Evolutionary conservation across 1,284 basidiomycete species (phyloP).

Genomic region (Salmacisia buchloeana): DNA sequence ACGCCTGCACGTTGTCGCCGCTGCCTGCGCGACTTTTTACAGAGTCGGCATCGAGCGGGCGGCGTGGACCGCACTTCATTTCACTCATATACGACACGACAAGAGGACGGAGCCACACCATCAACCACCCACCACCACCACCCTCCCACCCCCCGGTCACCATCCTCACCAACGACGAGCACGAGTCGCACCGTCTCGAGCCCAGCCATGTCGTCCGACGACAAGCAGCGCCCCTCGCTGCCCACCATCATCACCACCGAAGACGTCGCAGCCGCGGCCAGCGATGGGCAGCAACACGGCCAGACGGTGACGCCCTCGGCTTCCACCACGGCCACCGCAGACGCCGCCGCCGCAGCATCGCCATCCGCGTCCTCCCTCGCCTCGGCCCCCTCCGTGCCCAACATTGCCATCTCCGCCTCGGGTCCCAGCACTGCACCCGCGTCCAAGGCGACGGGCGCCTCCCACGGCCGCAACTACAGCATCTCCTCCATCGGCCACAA

Average conservation of each 20-base stretch:
- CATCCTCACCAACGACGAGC: neutral
- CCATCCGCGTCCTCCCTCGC: neutral
- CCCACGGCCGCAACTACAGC: constrained; percentile 8
- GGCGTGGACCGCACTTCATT: too few species aligned
- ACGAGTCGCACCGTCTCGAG: neutral
- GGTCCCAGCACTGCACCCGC: neutral
- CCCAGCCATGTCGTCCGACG: neutral
- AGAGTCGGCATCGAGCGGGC: too few species aligned
- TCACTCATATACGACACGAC: too few species aligned
- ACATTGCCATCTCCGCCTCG: constrained; percentile 1
- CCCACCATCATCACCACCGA: constrained; percentile 4
- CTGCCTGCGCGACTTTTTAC: too few species aligned
- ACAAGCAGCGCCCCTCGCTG: neutral
- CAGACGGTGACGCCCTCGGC: neutral
- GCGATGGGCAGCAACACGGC: neutral
- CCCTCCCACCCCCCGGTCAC: too few species aligned
- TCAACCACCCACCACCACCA: too few species aligned
- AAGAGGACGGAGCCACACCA: too few species aligned
- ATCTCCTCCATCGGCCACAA: constrained; percentile 8
- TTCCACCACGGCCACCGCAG: neutral
- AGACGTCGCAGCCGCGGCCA: neutral
- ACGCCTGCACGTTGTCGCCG: too few species aligned
- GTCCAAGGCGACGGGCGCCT: neutral
- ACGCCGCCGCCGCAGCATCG: neutral
- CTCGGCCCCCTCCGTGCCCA: neutral